A percentile compares a stretch with the other conserved stretches of the same genome.
These are phyloP conservation scores for Phyllosticta citrichinensis DNA, from an alignment of 2,329 filamentous ascomycete species.

Conservation along the genomic window DNA sequence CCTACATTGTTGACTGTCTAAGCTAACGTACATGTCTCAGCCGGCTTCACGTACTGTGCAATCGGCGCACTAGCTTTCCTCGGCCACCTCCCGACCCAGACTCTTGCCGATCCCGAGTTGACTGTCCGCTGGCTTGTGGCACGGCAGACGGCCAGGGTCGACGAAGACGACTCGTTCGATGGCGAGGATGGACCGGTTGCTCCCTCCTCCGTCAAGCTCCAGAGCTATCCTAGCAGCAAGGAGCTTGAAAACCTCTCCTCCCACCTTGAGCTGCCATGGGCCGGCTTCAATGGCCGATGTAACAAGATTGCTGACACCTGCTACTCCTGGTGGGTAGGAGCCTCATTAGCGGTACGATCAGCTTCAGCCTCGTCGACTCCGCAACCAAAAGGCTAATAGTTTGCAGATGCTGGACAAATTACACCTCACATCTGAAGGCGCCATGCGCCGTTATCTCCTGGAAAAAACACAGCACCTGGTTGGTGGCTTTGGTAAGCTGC, in stretches of 20 bases:
- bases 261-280: conserved; percentile 29
- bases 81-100: conserved; percentile 43
- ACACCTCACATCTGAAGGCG: conserved; percentile 31
- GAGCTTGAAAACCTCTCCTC: background rate
- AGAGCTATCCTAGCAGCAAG: conserved; percentile 17
- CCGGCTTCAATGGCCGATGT: conserved; percentile 80
- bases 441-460: conserved; percentile 69
- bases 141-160: conserved; percentile 35
- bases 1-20: background rate
- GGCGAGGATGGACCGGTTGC: conserved; percentile 29
- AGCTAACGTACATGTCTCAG: conserved; percentile 38
- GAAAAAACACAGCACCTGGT: conserved; percentile 79
- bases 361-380: background rate
- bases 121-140: conserved; percentile 38
- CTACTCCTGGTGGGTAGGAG: conserved; percentile 87
- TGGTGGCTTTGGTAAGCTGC: conserved; percentile 38
- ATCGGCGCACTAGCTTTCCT: conserved; percentile 69
- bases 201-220: conserved; percentile 28
- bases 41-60: conserved; percentile 85
- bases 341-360: conserved; percentile 37
- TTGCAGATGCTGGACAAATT: conserved; percentile 18
- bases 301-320: conserved; percentile 94
- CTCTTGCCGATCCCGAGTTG: conserved; percentile 27
- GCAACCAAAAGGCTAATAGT: conserved; percentile 34
- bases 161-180: conserved; percentile 33